A percentile compares a stretch with the other conserved stretches of the same genome.
phyloP scores from a whole-genome alignment of 2,329 filamentous ascomycete genomes.

The Cytospora chrysosperma region DNA sequence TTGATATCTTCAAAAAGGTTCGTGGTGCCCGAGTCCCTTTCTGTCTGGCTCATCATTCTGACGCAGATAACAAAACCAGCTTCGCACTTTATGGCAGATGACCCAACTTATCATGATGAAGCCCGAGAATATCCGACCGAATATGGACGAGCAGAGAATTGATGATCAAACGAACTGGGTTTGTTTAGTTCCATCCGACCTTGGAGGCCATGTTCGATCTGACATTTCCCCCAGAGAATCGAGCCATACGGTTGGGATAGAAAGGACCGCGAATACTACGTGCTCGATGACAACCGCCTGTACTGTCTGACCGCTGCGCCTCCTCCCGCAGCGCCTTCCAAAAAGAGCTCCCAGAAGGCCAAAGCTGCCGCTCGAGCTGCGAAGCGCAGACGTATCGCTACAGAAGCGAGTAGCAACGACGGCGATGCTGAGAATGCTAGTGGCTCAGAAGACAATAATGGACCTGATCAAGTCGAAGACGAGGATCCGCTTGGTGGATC shows the following conservation, averaged over 20 bases:
- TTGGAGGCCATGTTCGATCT: slow-evolving; percentile 24
- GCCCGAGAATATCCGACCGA: slow-evolving; percentile 80
- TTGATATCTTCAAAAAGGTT: slow-evolving; percentile 81
- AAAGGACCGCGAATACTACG: slow-evolving; percentile 81
- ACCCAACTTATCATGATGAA: slow-evolving; percentile 87
- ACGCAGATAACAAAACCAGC: slow-evolving; percentile 40
- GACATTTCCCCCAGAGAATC: slow-evolving; percentile 55
- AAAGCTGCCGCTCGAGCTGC: slow-evolving; percentile 64
- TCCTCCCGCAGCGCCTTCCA: slow-evolving; percentile 54
- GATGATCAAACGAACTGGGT: slow-evolving; percentile 83
- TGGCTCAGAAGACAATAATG: slow-evolving; percentile 34
- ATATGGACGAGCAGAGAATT: slow-evolving; percentile 80
- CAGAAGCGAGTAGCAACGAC: slow-evolving; percentile 28
- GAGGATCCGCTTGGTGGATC: slow-evolving; percentile 68
- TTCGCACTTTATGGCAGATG: slow-evolving; percentile 80
- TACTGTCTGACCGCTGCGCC: slow-evolving; percentile 83
- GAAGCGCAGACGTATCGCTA: slow-evolving; percentile 67
- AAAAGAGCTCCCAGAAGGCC: slow-evolving; percentile 64
- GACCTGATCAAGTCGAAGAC: slow-evolving; percentile 10
- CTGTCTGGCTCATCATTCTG: not conserved
- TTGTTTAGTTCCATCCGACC: slow-evolving; percentile 41
- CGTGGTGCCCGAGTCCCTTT: slow-evolving; percentile 17
- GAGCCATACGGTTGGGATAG: slow-evolving; percentile 87
- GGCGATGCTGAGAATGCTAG: slow-evolving; percentile 38
- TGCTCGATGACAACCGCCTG: slow-evolving; percentile 90